Conservation (phyloP, 2,329 filamentous ascomycete species). For the Fusarium foetens region DNA sequence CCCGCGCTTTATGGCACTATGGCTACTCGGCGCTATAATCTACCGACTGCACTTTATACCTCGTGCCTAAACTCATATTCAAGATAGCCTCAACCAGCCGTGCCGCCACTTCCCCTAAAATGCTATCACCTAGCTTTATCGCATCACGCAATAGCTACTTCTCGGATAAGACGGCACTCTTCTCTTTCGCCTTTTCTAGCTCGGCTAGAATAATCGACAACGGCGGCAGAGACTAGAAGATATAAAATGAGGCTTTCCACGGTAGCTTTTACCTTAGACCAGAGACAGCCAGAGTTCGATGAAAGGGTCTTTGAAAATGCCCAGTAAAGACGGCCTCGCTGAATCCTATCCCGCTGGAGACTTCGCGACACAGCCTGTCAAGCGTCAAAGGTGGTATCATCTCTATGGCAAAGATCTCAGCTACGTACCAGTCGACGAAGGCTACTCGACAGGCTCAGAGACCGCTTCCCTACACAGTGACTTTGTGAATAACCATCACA, state of each 20-base stretch:
- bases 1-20: not conserved
- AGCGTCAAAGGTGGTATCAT: not conserved
- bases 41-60: not conserved
- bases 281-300: not conserved
- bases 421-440: not conserved
- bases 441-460: not conserved
- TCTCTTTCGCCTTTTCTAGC: not conserved
- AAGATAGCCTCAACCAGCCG: not conserved
- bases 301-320: not conserved
- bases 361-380: not conserved
- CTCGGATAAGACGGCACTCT: not conserved
- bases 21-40: not conserved
- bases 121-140: not conserved
- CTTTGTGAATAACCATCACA: rapidly evolving
- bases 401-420: not conserved
- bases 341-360: not conserved
- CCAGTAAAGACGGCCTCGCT: not conserved
- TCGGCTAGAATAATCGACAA: not conserved
- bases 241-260: not conserved
- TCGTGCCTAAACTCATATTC: not conserved
- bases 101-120: not conserved
- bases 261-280: not conserved
- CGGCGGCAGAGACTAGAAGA: not conserved
- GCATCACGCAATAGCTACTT: not conserved
- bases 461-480: not conserved